These are phyloP conservation scores for Cercophora sp. DNA, from an alignment of 495 filamentous ascomycete genomes.

Conservation along the genomic window DNA sequence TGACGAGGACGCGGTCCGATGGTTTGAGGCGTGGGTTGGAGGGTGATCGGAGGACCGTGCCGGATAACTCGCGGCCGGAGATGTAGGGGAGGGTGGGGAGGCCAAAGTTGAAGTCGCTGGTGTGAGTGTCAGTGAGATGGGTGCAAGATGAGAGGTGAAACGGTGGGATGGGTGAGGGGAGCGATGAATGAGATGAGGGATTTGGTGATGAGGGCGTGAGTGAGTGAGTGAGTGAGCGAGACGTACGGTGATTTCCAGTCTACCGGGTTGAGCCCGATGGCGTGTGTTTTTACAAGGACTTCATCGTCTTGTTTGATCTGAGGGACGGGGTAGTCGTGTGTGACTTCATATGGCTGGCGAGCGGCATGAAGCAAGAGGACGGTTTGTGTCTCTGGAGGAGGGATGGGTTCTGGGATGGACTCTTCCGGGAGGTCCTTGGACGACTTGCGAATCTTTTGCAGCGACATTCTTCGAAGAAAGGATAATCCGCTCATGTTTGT, in stretches of 20 bases:
- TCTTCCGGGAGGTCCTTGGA: no score
- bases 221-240: neutral
- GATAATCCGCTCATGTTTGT: slow-evolving; percentile 10
- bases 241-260: slow-evolving; percentile 71
- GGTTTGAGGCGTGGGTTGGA: slow-evolving; percentile 39
- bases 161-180: no score
- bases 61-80: slow-evolving; percentile 60
- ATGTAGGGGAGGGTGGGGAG: slow-evolving; percentile 63
- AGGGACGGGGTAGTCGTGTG: slow-evolving; percentile 47
- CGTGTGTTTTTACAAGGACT: slow-evolving; percentile 53
- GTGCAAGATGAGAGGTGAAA: no score
- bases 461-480: slow-evolving; percentile 22
- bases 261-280: slow-evolving; percentile 65
- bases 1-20: slow-evolving; percentile 45
- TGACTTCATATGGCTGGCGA: slow-evolving; percentile 39
- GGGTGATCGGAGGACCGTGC: slow-evolving; percentile 49
- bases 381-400: slow-evolving; percentile 31
- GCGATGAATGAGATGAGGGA: no score
- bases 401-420: neutral
- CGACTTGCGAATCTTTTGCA: no score
- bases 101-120: slow-evolving; percentile 61
- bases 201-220: neutral
- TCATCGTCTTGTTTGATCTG: slow-evolving; percentile 36
- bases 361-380: slow-evolving; percentile 42
- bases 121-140: no score